A percentile compares a stretch with the other conserved stretches of the same genome.
Conservation (phyloP, 148 eudicot species). For the Chenopodium album region DNA sequence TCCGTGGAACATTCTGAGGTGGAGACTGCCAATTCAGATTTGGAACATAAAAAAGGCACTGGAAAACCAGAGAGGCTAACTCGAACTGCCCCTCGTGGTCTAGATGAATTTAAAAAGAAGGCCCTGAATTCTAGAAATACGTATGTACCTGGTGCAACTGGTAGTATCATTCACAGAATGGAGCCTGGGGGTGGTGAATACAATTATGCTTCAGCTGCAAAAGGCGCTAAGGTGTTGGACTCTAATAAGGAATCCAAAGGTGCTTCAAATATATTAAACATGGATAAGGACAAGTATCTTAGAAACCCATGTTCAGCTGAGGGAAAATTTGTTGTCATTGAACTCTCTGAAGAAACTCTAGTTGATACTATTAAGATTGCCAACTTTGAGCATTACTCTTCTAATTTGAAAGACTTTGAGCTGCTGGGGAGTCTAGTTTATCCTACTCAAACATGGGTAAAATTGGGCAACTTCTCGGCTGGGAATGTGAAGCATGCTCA, state of each 20-base stretch:
- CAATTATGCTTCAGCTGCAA: conserved; percentile 88
- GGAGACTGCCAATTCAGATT: conserved; percentile 19
- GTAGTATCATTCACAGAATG: conserved; percentile 65
- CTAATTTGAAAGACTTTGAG: conserved; percentile 88
- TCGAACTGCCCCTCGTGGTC: conserved; percentile 60
- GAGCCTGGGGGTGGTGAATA: conserved; percentile 94
- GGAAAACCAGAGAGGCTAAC: conserved; percentile 46
- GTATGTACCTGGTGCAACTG: conserved; percentile 51
- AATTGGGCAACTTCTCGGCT: conserved; percentile 86
- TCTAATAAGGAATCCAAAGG: conserved; percentile 94
- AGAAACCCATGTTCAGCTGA: conserved; percentile 94
- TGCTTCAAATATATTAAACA: conserved; percentile 73
- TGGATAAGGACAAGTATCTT: conserved; percentile 94
- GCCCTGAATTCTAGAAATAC: conserved; percentile 59
- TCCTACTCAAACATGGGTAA: conserved; percentile 80
- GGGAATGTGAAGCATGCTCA: conserved; percentile 85
- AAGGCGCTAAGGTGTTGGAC: conserved; percentile 93
- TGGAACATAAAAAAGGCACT: conserved; percentile 34
- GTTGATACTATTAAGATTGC: conserved; percentile 81
- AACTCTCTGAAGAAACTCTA: conserved; percentile 94
- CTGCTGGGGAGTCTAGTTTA: conserved; percentile 69
- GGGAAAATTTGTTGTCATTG: conserved; percentile 82
- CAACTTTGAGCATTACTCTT: conserved; percentile 92
- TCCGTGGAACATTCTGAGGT: conserved; percentile 27
- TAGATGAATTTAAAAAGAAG: conserved; percentile 84